These are phyloP conservation scores for Dioscorea zingiberensis DNA, from an alignment of 106 monocot genomes.

Conservation along the genomic window DNA sequence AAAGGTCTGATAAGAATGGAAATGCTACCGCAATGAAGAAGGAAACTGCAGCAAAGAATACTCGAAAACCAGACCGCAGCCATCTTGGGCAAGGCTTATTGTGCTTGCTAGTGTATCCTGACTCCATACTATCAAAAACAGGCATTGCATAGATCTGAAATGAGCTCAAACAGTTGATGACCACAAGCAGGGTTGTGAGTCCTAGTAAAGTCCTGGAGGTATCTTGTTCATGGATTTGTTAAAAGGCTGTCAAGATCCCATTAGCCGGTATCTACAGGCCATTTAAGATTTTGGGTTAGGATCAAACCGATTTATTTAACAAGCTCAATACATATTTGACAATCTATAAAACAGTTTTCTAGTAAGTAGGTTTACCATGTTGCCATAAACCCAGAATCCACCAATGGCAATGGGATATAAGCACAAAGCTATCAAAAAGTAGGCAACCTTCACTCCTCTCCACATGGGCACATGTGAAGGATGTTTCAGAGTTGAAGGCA, in stretches of 20 bases:
- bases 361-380: constrained; percentile 36
- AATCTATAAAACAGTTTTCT: too few species aligned
- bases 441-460: constrained; percentile 75
- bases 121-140: constrained; percentile 65
- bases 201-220: constrained; percentile 42
- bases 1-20: constrained; percentile 71
- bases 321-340: too few species aligned
- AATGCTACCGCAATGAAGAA: constrained; percentile 65
- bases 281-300: too few species aligned
- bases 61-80: constrained; percentile 44
- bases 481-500: constrained; percentile 80
- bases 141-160: constrained; percentile 96
- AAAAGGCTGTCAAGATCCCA: constrained; percentile 66
- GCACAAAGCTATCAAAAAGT: constrained; percentile 52
- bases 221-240: constrained; percentile 50
- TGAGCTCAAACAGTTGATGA: constrained; percentile 67
- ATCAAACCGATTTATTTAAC: too few species aligned
- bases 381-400: constrained; percentile 93
- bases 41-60: constrained; percentile 37
- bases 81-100: constrained; percentile 73
- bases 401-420: constrained; percentile 75
- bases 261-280: constrained; percentile 51
- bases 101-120: constrained; percentile 46
- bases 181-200: constrained; percentile 51
- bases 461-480: constrained; percentile 88